Percentiles rank a stretch among this genome's conserved stretches.
These are phyloP conservation scores for Cladosporium phlei DNA, from an alignment of 2,329 filamentous ascomycete species.

Conservation along the genomic window DNA sequence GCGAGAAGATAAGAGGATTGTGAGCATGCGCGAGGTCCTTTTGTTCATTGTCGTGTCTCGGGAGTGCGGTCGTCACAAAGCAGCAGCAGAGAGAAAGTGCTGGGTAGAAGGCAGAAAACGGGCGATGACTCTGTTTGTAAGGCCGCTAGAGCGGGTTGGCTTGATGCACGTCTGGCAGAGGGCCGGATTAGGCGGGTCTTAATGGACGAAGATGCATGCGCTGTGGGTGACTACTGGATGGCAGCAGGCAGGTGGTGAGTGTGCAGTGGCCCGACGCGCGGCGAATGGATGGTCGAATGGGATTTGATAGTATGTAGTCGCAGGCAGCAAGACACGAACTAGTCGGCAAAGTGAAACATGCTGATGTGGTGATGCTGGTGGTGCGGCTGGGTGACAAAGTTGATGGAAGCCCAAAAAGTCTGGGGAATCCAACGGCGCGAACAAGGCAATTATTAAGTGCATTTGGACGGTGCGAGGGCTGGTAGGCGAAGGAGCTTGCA, in stretches of 20 bases:
- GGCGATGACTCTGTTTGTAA: constrained; percentile 26
- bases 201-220: not conserved
- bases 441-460: too few relatives aligned
- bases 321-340: too few relatives aligned
- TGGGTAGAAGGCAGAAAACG: constrained; percentile 11
- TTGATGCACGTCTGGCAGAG: constrained; percentile 17
- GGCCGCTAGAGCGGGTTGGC: constrained; percentile 17
- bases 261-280: too few relatives aligned
- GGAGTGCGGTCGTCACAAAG: constrained; percentile 19
- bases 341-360: constrained; percentile 15
- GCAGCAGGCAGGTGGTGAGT: too few relatives aligned
- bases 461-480: not conserved
- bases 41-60: constrained; percentile 26
- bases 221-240: too few relatives aligned
- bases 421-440: not conserved
- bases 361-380: too few relatives aligned
- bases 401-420: constrained; percentile 9
- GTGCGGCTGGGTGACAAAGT: constrained; percentile 12
- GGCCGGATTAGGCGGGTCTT: constrained; percentile 12
- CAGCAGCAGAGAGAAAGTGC: constrained; percentile 14
- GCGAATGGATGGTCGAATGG: too few relatives aligned
- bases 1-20: constrained; percentile 4
- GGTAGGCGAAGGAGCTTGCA: too few relatives aligned
- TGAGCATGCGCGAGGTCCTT: constrained; percentile 8
- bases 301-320: too few relatives aligned